Base-by-base conservation (phyloP, 2,329 filamentous ascomycete genomes). In the Cladophialophora carrionii region DNA sequence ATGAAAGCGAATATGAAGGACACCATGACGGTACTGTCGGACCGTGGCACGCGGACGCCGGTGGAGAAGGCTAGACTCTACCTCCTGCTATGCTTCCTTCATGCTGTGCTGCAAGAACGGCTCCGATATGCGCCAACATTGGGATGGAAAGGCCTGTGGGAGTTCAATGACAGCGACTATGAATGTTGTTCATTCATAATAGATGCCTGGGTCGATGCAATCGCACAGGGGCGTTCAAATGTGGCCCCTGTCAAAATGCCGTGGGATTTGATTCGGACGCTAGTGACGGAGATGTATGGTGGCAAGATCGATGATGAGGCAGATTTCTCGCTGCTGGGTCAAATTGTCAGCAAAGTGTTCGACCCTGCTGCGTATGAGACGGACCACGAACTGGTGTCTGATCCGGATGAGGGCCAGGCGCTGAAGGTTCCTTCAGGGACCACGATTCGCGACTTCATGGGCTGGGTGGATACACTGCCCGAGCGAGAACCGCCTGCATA, bases 101-200 rank as follows among this genome's bases (percentile, higher is more conserved):
- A 99, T 76, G 96, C 95, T 6, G 93, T 99, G 43, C 88, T 97
- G 10, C 95, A 99, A 77, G 95, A 99, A 78, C 85, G 96, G 72
- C 82, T 99, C 68, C 90, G 95, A 68, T 99, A 99, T 76, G 93
- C 94, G 26, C 96, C 95, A 0, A 94, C 85, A 63, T 82, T 99
- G 62, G 95, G 95, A 66, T 99, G 95, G 95, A 97, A 96, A 82
- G 92, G 92, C 61, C 96, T 97, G 84, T 99, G 96, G 95, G 96
- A 99, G 79, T 99, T 99, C 78, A 99, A 99, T 76, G 96, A 99
- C 78, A 96, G 93, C 72, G 95, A 99, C 90, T 98, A 98, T 78
- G 94, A 99, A 84, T 99, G 95, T 80, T 96, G 91, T 53, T 91
- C 92, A 61, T 95, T 91, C 77, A 96, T 99, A 70, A 92, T 98